Conservation (phyloP, 2,329 filamentous ascomycete species). For the Colletotrichum echinochloae region DNA sequence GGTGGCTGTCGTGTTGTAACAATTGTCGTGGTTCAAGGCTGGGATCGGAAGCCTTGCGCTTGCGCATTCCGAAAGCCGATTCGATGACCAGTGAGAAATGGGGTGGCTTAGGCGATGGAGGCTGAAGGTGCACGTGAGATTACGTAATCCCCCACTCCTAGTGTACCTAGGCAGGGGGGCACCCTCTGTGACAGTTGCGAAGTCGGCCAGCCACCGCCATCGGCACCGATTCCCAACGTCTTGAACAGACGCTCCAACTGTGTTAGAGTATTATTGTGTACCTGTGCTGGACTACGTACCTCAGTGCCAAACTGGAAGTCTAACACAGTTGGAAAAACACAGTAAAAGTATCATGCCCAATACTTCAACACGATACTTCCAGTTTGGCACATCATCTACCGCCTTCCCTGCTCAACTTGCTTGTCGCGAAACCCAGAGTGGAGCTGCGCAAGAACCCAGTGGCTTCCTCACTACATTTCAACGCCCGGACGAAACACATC, state of each 20-base stretch:
- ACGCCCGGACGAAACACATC: not conserved
- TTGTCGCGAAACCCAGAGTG: not conserved
- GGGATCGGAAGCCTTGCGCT: not conserved
- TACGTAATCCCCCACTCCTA: conserved; percentile 1
- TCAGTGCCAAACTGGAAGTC: too few species aligned
- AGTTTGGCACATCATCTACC: not conserved
- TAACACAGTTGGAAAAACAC: too few species aligned
- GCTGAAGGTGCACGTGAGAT: conserved; percentile 16
- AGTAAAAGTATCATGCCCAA: too few species aligned
- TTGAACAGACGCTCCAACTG: too few species aligned
- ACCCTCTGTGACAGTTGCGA: not conserved
- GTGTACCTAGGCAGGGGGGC: too few species aligned
- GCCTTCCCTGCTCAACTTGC: not conserved
- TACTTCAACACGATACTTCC: too few species aligned
- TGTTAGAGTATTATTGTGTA: too few species aligned
- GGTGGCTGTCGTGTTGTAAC: not conserved
- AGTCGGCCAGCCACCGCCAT: not conserved
- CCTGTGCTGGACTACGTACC: too few species aligned
- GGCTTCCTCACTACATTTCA: not conserved
- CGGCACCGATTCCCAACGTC: conserved; percentile 13
- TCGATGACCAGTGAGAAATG: not conserved
- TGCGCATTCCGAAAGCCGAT: not conserved
- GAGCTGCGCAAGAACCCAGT: not conserved
- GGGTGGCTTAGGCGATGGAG: not conserved
- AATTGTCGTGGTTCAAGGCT: not conserved